Base-by-base conservation (phyloP, 2,329 filamentous ascomycete species). In the Calonectria crousiana region DNA sequence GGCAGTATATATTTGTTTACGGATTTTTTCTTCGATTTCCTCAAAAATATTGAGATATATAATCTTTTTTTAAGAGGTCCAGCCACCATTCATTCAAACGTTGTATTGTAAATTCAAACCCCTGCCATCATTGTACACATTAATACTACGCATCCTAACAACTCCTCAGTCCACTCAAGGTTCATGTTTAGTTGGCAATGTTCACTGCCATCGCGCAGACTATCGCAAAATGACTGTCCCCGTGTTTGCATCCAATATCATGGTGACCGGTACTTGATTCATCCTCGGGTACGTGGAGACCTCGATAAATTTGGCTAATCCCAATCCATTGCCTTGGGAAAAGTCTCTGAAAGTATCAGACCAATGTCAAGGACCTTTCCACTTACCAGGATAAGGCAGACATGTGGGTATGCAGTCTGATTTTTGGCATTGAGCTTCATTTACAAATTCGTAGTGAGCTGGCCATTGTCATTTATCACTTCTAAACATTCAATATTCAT, bases 241-340 rank as follows among this genome's bases (percentile, higher is more conserved):
- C 0, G 91, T 92, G 88, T 92, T 91, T 82, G 88, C 90, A 3
- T 88, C 89, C 68, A 92, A 91, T 83, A 91, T 93, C 79, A 85
- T 86, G 72, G 81, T 92, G 51, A 75, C 79, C 14, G 85, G 90
- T 79, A 78, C 80, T 11, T 56, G 28, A 32, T 34, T 0, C 72
- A 87, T 71, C 76, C 89, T 0, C 89, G 90, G 16, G 91, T 91
- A 11, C 82, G 83, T 5, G 87, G 90, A 0, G 88, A 87, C 34
- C 84, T 92, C 16, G 89, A 81, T 23, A 75, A 78, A 1, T 92
- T 83, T 72, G 76, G 79, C 5, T 88, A 92, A 76, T 78, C 77
- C 3, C 79, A 83, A n/a, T 91, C 90, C 0, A 87, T 90, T 51
- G 84, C 75, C 0, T 85, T 86, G 0, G 85, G 85, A 3, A 85